phyloP scores from a whole-genome alignment of 176 grass and related monocot species.

The Oryza brachyantha region DNA sequence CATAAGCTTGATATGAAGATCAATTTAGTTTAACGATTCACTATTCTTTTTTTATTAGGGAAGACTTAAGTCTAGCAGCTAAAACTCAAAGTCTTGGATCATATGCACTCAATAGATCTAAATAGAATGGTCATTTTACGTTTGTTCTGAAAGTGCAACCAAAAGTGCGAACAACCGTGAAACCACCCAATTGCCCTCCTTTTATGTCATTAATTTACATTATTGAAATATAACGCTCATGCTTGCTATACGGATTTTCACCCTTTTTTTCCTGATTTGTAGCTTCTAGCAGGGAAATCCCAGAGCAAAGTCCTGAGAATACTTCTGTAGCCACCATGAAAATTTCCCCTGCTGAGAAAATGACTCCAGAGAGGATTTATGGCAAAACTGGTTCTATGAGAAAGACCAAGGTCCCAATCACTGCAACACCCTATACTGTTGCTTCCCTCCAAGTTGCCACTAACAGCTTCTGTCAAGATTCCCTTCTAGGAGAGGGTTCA shows the following conservation, averaged over 20 bases:
- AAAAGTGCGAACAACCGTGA: no score
- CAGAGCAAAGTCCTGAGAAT: slow-evolving; percentile 55
- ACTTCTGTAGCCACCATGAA: slow-evolving; percentile 40
- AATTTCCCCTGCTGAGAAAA: slow-evolving; percentile 58
- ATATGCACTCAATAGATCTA: slow-evolving; percentile 3
- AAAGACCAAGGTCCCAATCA: slow-evolving; percentile 63
- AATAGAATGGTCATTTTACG: no score
- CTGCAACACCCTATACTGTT: slow-evolving; percentile 74
- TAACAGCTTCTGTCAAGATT: slow-evolving; percentile 96
- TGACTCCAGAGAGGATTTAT: slow-evolving; percentile 62
- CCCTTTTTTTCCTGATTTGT: slow-evolving; percentile 33
- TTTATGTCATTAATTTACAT: no score
- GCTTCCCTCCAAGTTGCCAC: slow-evolving; percentile 93
- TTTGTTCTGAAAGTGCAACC: no score
- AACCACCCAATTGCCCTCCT: no score
- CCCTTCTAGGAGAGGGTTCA: slow-evolving; percentile 91
- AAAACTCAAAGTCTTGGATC: slow-evolving; percentile 4
- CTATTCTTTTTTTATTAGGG: background rate
- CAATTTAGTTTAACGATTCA: slow-evolving; percentile 1
- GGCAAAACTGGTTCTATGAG: slow-evolving; percentile 66
- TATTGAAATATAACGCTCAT: no score
- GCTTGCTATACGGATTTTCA: slow-evolving; percentile 22
- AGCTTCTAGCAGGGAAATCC: slow-evolving; percentile 64
- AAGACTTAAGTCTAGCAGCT: no score
- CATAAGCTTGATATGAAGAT: background rate